Evolutionary conservation across 176 grass and related monocot species (phyloP), one percentile per base, ranked within the genome.

Genomic region (Eragrostis curvula): DNA sequence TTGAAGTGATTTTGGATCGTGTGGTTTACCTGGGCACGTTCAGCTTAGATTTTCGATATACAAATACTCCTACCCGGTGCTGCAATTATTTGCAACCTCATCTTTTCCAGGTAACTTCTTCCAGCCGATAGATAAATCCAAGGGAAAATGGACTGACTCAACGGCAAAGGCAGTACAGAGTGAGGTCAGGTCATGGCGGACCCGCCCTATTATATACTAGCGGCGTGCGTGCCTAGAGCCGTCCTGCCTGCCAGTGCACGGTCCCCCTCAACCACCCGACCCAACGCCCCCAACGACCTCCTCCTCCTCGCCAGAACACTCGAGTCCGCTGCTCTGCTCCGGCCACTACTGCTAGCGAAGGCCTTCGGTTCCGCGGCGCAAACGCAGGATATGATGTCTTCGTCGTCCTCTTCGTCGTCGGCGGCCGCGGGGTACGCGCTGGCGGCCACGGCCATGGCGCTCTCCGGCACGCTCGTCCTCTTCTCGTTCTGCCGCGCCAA

Each of bases 381-480:
- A 17, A 17, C 0, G 18, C 20, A 56, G 18, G 69, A 85, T 85
- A 14, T 73, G 71, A 28, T 65, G 7, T 65, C 66, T 2, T 83
- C 78, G 13, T 59, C 79, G 1, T 79, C 73, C 0, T 75, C 63
- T 0, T 88, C 63, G 2, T 28, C 71, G 0, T 27, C 79, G 6
- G 18, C 66, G 65, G 85, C 79, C 84, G 86, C 81, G 59, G 84
- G 67, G 90, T 91, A 14, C 83, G 71, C 40, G 83, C 87, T 10
- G 90, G 88, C 86, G 2, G 92, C 89, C 58, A 97, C 92, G 3
- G 92, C 92, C 92, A 94, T 97, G 91, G 95, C 95, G 52, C 89
- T 97, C 45, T 97, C 92, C 49, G 92, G 95, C 80, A 94, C 92
- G 12, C 75, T 97, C 77, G 78, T 94, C 40, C 87, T 97, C 79